phyloP scores from a whole-genome alignment of 2,329 filamentous ascomycete species.

The Colletotrichum spaethianum region DNA sequence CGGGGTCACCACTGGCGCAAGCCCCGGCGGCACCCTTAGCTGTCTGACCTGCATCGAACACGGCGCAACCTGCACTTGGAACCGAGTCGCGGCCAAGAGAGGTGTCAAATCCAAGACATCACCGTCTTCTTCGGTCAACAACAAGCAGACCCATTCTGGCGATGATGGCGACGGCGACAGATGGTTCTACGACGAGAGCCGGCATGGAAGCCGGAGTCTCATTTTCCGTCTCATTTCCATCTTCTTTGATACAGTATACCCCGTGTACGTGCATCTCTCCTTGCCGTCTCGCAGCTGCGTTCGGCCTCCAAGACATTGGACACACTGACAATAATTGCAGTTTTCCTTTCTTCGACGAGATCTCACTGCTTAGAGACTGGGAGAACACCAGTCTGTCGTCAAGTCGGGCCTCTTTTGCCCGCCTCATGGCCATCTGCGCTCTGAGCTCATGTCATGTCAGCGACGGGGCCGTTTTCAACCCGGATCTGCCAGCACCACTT shows the following conservation, averaged over 20 bases:
- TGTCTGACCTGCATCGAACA: slow-evolving; percentile 43
- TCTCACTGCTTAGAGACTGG: slow-evolving; percentile 59
- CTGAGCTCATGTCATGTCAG: slow-evolving; percentile 63
- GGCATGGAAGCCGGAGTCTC: slow-evolving; percentile 36
- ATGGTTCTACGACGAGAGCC: slow-evolving; percentile 39
- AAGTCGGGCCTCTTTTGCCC: slow-evolving; percentile 58
- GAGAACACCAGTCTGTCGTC: slow-evolving; percentile 51
- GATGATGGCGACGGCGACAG: slow-evolving; percentile 23
- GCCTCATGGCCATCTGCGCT: slow-evolving; percentile 66
- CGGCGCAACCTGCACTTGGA: slow-evolving; percentile 41
- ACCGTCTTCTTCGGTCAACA: background rate
- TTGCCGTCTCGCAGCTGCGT: background rate
- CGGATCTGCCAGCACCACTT: slow-evolving; percentile 49
- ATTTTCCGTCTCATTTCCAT: slow-evolving; percentile 36
- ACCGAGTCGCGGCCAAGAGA: slow-evolving; percentile 39
- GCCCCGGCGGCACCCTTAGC: slow-evolving; percentile 19
- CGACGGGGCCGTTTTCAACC: slow-evolving; percentile 62
- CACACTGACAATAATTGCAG: slow-evolving; percentile 25
- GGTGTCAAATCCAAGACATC: slow-evolving; percentile 42
- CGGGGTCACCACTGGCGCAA: background rate
- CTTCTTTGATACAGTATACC: slow-evolving; percentile 43
- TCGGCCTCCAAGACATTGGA: background rate
- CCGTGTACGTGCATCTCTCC: slow-evolving; percentile 32
- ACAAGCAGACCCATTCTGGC: slow-evolving; percentile 15
- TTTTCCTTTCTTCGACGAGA: slow-evolving; percentile 65